Evolutionary conservation across 768 basidiomycete genomes (phyloP).

Genomic region (Auricularia cornea): DNA sequence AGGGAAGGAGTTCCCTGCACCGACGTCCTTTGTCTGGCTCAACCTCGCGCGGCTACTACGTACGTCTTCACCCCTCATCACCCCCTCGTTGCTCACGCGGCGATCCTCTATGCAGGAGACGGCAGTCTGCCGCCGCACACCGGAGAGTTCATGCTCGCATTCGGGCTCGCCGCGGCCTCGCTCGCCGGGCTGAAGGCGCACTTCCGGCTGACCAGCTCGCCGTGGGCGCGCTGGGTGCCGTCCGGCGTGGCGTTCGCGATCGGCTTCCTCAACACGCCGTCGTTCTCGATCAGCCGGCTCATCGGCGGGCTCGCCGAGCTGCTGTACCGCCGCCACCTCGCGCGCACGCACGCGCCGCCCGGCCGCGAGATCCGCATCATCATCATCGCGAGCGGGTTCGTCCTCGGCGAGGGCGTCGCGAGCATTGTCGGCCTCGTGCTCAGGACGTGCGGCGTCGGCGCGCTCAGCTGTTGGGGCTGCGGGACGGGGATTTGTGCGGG

Average conservation of each 20-base stretch:
- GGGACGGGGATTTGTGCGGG: slow-evolving; percentile 62
- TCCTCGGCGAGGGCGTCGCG: slow-evolving; percentile 87
- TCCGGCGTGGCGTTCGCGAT: slow-evolving; percentile 94
- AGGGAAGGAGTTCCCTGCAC: slow-evolving; percentile 91
- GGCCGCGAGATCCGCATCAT: slow-evolving; percentile 57
- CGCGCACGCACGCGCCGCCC: slow-evolving; percentile 25
- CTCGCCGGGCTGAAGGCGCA: slow-evolving; percentile 62
- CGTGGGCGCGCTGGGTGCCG: slow-evolving; percentile 72
- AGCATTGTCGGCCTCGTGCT: slow-evolving; percentile 73
- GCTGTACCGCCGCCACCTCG: slow-evolving; percentile 46
- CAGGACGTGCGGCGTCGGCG: slow-evolving; percentile 65
- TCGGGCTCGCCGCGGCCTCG: slow-evolving; percentile 61
- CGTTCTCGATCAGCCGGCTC: slow-evolving; percentile 85
- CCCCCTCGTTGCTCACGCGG: background rate
- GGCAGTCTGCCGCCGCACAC: slow-evolving; percentile 75
- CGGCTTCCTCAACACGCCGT: slow-evolving; percentile 92
- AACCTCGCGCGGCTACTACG: slow-evolving; percentile 67
- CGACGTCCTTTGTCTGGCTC: slow-evolving; percentile 92
- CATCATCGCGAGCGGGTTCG: slow-evolving; percentile 89
- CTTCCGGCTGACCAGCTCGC: slow-evolving; percentile 37
- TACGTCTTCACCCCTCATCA: slow-evolving; percentile 28
- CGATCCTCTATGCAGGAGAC: slow-evolving; percentile 46
- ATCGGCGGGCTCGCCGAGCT: slow-evolving; percentile 81
- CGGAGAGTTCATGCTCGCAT: slow-evolving; percentile 67
- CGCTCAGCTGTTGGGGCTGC: slow-evolving; percentile 84